Conservation (phyloP, 331 rosid species). For the Saraca asoca region DNA sequence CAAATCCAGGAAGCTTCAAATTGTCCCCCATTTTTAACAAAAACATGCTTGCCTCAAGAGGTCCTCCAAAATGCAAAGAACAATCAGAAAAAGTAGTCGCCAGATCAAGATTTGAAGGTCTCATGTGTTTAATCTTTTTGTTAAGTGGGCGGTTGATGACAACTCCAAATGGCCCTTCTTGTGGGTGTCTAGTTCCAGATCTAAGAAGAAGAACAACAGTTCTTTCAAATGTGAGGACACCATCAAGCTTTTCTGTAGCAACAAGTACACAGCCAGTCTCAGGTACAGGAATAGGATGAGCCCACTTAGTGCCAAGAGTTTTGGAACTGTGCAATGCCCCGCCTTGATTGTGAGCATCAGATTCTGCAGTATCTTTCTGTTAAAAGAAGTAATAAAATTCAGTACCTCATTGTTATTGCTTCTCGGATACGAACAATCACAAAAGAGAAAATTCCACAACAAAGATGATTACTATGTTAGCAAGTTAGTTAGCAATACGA, state of each 20-base stretch:
- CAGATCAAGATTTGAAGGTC: slow-evolving; percentile 77
- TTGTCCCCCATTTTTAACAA: slow-evolving; percentile 67
- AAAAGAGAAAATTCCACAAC: slow-evolving; percentile 11
- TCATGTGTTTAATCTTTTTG: slow-evolving; percentile 83
- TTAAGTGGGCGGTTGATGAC: slow-evolving; percentile 92
- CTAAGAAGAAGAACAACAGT: slow-evolving; percentile 91
- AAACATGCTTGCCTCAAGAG: slow-evolving; percentile 95
- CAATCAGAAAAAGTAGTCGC: slow-evolving; percentile 92
- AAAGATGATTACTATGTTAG: slow-evolving; percentile 18
- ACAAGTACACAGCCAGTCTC: slow-evolving; percentile 98
- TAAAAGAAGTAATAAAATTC: slow-evolving; percentile 25
- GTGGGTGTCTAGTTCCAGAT: slow-evolving; percentile 86
- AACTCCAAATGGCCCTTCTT: slow-evolving; percentile 94
- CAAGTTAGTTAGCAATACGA: slow-evolving; percentile 18
- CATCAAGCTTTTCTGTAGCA: slow-evolving; percentile 96
- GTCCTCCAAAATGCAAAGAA: slow-evolving; percentile 90
- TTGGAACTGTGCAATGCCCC: slow-evolving; percentile 52
- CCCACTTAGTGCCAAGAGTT: slow-evolving; percentile 77
- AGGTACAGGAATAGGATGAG: slow-evolving; percentile 89
- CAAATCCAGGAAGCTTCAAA: slow-evolving; percentile 68
- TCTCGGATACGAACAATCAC: slow-evolving; percentile 21
- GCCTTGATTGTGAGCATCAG: slow-evolving; percentile 49
- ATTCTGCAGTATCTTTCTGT: slow-evolving; percentile 68
- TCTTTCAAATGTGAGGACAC: slow-evolving; percentile 88
- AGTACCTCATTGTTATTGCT: slow-evolving; percentile 10